phyloP scores from a whole-genome alignment of 768 basidiomycete species.

The Suillus tomentosus region DNA sequence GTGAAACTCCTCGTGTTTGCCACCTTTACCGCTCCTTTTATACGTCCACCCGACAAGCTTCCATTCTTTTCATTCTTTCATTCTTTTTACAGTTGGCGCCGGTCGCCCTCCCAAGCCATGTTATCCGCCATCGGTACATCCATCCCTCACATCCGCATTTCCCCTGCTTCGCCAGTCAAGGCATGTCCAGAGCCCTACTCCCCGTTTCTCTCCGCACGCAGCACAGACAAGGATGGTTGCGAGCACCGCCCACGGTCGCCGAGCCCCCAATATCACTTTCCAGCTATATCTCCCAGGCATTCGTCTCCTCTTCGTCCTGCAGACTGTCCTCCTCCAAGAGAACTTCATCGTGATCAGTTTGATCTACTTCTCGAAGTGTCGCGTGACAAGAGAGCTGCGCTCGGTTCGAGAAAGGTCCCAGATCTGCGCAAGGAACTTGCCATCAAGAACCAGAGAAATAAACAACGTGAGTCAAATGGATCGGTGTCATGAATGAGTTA shows the following conservation, averaged over 20 bases:
- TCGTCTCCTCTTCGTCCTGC: slow-evolving; percentile 53
- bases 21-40: slow-evolving; percentile 13
- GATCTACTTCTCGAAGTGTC: slow-evolving; percentile 63
- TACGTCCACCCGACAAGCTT: slow-evolving; percentile 38
- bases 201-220: slow-evolving; percentile 47
- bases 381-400: slow-evolving; percentile 51
- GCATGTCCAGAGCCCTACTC: slow-evolving; percentile 57
- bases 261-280: slow-evolving; percentile 52
- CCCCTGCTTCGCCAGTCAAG: slow-evolving; percentile 62
- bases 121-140: slow-evolving; percentile 22
- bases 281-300: slow-evolving; percentile 40
- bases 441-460: slow-evolving; percentile 68
- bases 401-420: slow-evolving; percentile 47
- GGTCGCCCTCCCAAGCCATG: slow-evolving; percentile 40
- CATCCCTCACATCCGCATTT: slow-evolving; percentile 72
- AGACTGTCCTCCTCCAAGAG: slow-evolving; percentile 43
- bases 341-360: slow-evolving; percentile 65
- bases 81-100: slow-evolving; percentile 44
- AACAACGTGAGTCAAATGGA: slow-evolving; percentile 58
- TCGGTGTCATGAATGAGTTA: slow-evolving; percentile 8
- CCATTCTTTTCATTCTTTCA: slow-evolving; percentile 27
- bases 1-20: slow-evolving; percentile 25
- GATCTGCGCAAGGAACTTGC: slow-evolving; percentile 78
- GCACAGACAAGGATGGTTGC: slow-evolving; percentile 43
- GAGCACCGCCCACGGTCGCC: slow-evolving; percentile 59